Percentiles rank a stretch among this genome's conserved stretches.
These are phyloP conservation scores for Pichia sp. DNA, from an alignment of 1,139 yeast genomes.

Conservation along the genomic window DNA sequence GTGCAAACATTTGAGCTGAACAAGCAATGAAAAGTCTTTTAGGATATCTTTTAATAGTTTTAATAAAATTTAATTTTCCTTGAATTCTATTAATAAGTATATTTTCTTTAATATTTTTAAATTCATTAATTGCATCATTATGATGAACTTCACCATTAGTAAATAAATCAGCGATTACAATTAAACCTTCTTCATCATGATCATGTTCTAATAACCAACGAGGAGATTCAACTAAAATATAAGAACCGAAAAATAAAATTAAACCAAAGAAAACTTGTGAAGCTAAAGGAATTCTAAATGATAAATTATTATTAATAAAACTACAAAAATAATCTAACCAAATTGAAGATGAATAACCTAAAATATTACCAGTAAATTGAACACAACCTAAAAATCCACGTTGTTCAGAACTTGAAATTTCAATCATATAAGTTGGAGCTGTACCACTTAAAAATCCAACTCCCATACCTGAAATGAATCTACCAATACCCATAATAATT, in stretches of 20 bases:
- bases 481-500: slow-evolving; percentile 55
- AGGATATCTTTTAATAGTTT: slow-evolving; percentile 65
- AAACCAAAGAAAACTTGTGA: slow-evolving; percentile 74
- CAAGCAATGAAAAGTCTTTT: slow-evolving; percentile 83
- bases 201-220: slow-evolving; percentile 86
- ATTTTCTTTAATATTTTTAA: slow-evolving; percentile 73
- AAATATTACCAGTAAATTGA: slow-evolving; percentile 86
- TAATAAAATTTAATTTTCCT: slow-evolving; percentile 65
- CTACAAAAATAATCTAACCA: slow-evolving; percentile 88
- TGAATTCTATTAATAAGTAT: slow-evolving; percentile 72
- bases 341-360: slow-evolving; percentile 80
- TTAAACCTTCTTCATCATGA: slow-evolving; percentile 81
- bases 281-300: slow-evolving; percentile 79
- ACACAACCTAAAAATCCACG: slow-evolving; percentile 87
- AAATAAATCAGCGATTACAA: slow-evolving; percentile 76
- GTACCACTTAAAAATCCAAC: slow-evolving; percentile 89
- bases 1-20: slow-evolving; percentile 89
- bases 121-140: slow-evolving; percentile 58
- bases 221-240: slow-evolving; percentile 79
- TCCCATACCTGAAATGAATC: slow-evolving; percentile 80
- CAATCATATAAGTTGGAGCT: slow-evolving; percentile 92
- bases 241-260: slow-evolving; percentile 63
- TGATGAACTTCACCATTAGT: slow-evolving; percentile 56
- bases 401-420: slow-evolving; percentile 83
- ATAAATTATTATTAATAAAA: slow-evolving; percentile 45